Percentiles rank a stretch among this genome's conserved stretches.
phyloP scores from a whole-genome alignment of 2,329 filamentous ascomycete genomes.

The Fusarium buharicum region DNA sequence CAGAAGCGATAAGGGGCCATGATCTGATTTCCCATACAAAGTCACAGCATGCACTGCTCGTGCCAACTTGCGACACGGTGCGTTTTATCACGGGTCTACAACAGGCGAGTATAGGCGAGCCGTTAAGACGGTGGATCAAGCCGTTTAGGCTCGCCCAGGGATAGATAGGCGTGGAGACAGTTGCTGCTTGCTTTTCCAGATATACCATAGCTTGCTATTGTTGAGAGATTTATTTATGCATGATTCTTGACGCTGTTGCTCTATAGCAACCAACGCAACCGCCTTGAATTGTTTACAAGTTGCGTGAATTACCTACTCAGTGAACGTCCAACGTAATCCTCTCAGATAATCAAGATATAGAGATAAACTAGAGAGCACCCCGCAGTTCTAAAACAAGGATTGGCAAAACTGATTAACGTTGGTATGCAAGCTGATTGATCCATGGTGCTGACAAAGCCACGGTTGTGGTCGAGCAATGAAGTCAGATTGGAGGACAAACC shows the following conservation, averaged over 20 bases:
- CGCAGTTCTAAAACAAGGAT: slow-evolving; percentile 22
- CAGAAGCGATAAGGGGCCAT: slow-evolving; percentile 15
- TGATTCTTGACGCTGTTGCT: not conserved
- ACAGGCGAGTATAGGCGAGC: slow-evolving; percentile 2
- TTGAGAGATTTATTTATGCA: slow-evolving; percentile 21
- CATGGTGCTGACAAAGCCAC: slow-evolving; percentile 31
- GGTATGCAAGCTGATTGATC: slow-evolving; percentile 27
- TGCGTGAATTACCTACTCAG: slow-evolving; percentile 18
- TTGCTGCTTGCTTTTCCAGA: slow-evolving; percentile 7
- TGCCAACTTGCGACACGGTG: slow-evolving; percentile 17
- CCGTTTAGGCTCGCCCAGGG: slow-evolving; percentile 22
- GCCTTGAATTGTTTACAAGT: not conserved
- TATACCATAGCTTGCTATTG: slow-evolving; percentile 1
- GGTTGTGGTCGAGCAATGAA: slow-evolving; percentile 14
- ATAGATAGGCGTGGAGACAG: slow-evolving; percentile 28
- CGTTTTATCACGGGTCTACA: slow-evolving; percentile 31
- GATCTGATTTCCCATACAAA: slow-evolving; percentile 35
- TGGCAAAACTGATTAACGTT: slow-evolving; percentile 10
- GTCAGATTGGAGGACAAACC: slow-evolving; percentile 9
- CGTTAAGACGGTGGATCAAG: slow-evolving; percentile 33
- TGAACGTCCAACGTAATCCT: slow-evolving; percentile 1
- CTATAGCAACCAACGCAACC: not conserved
- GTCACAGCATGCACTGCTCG: no score
- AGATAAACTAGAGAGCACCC: slow-evolving; percentile 19
- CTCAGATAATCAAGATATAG: slow-evolving; percentile 23